A percentile compares a stretch with the other conserved stretches of the same genome.
Conservation (phyloP, 106 monocot genomes). For the Vanilla planifolia region DNA sequence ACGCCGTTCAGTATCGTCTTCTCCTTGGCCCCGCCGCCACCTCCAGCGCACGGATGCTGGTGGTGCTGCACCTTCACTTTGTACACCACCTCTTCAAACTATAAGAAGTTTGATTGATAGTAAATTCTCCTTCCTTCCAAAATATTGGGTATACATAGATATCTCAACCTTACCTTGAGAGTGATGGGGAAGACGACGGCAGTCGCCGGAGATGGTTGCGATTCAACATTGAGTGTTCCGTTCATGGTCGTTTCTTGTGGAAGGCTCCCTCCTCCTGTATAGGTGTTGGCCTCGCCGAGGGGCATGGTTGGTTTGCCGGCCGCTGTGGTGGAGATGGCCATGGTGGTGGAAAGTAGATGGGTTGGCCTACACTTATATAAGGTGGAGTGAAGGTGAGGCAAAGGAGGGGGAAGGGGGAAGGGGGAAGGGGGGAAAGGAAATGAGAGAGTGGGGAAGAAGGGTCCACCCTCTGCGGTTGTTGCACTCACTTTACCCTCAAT, state of each 20-base stretch:
- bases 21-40: conserved; percentile 5
- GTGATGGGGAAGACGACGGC: conserved; percentile 12
- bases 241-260: no score
- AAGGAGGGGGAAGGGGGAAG: no score
- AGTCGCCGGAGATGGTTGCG: no score
- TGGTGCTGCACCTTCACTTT: conserved; percentile 13
- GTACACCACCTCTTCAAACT: conserved; percentile 31
- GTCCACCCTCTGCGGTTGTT: no score
- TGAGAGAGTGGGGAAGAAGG: no score
- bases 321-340: not conserved
- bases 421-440: no score
- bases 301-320: not conserved
- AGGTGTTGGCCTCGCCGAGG: not conserved
- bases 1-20: conserved; percentile 47
- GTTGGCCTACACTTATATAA: not conserved
- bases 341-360: not conserved
- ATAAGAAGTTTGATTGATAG: no score
- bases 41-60: not conserved
- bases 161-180: conserved; percentile 15
- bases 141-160: not conserved
- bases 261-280: no score
- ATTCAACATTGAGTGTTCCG: no score
- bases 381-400: no score
- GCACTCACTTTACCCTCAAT: no score
- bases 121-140: not conserved